phyloP scores from a whole-genome alignment of 2,329 filamentous ascomycete genomes.

The Chrysoporthe deuterocubensis region DNA sequence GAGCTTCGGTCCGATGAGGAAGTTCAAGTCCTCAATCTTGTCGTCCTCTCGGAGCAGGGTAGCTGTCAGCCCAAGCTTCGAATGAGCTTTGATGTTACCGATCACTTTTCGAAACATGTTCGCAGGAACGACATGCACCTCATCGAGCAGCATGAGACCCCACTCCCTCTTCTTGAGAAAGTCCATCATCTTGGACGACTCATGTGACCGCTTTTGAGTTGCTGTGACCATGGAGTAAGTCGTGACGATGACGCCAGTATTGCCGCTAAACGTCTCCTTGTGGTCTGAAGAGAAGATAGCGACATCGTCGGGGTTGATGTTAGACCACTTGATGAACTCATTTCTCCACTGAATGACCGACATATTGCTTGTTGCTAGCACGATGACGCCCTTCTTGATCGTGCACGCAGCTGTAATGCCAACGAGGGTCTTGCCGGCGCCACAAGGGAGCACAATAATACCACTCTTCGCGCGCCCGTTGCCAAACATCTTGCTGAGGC shows the following conservation, averaged over 20 bases:
- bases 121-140: slow-evolving; percentile 96
- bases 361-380: slow-evolving; percentile 97
- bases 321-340: slow-evolving; percentile 98
- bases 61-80: slow-evolving; percentile 91
- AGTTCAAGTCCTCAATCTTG: slow-evolving; percentile 97
- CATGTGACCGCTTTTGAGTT: slow-evolving; percentile 82
- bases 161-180: slow-evolving; percentile 89
- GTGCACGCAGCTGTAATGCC: slow-evolving; percentile 98
- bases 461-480: slow-evolving; percentile 97
- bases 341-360: slow-evolving; percentile 96
- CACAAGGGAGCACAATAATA: slow-evolving; percentile 95
- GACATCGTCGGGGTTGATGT: slow-evolving; percentile 89
- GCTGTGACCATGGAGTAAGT: slow-evolving; percentile 99
- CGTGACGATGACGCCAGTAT: slow-evolving; percentile 94
- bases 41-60: slow-evolving; percentile 95
- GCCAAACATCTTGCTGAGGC: slow-evolving; percentile 98
- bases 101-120: slow-evolving; percentile 96
- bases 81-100: slow-evolving; percentile 89
- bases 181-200: slow-evolving; percentile 97
- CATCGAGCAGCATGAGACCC: slow-evolving; percentile 95
- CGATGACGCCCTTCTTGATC: slow-evolving; percentile 94
- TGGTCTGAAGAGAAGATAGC: slow-evolving; percentile 93
- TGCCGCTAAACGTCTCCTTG: slow-evolving; percentile 81
- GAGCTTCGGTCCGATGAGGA: slow-evolving; percentile 93
- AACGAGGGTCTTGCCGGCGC: slow-evolving; percentile 94